These are phyloP conservation scores for Phytophthora capsici DNA, from an alignment of 352 stramenopile genomes.

Conservation along the genomic window DNA sequence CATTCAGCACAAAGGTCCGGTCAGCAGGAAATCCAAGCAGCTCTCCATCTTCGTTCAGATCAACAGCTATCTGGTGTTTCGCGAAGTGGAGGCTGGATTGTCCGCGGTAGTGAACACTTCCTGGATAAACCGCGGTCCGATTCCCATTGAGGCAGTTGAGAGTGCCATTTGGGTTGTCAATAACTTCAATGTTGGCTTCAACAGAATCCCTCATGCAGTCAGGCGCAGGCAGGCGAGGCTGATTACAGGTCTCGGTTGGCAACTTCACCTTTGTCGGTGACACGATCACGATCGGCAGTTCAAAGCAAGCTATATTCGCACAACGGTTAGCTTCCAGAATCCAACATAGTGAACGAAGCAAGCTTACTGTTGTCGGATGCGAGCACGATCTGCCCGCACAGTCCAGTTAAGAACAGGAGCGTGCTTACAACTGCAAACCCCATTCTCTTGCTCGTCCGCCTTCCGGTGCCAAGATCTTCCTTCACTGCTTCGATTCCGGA, in stretches of 20 bases:
- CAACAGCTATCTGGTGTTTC: conserved; percentile 62
- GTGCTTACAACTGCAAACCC: conserved; percentile 4
- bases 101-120: conserved; percentile 59
- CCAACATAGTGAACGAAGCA: not conserved
- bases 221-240: conserved; percentile 42
- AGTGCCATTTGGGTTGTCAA: conserved; percentile 50
- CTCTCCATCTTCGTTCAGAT: conserved; percentile 36
- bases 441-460: conserved; percentile 9
- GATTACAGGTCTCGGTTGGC: conserved; percentile 61
- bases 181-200: conserved; percentile 51
- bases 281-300: conserved; percentile 58
- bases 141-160: conserved; percentile 52
- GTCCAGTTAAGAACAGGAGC: conserved; percentile 14
- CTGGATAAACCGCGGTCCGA: conserved; percentile 41
- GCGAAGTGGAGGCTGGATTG: conserved; percentile 65
- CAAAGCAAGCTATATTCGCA: conserved; percentile 48
- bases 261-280: conserved; percentile 46
- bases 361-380: conserved; percentile 32
- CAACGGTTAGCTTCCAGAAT: conserved; percentile 10
- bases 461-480: conserved; percentile 10
- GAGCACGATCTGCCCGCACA: conserved; percentile 4
- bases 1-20: conserved; percentile 57
- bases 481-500: conserved; percentile 15
- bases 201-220: conserved; percentile 62
- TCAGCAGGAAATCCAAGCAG: conserved; percentile 60